Evolutionary conservation across 768 basidiomycete genomes (phyloP), one percentile per base, ranked within the genome.

Genomic region (Pleurotus citrinopileatus): DNA sequence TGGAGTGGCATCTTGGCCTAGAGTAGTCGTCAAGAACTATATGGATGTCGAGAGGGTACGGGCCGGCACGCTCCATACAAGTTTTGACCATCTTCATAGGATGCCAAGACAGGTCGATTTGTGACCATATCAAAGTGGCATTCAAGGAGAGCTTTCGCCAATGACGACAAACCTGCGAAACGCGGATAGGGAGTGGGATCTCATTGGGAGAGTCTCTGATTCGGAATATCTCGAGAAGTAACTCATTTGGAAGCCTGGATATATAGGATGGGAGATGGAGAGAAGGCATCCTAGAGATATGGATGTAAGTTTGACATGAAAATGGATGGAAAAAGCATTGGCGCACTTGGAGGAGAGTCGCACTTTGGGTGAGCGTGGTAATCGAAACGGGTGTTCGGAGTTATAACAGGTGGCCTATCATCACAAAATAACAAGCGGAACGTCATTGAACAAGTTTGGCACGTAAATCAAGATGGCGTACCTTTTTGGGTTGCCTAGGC

Each of bases 21-120:
- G 48, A 36, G 48, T 51, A 38, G 48, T 51, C 48, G 34, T 51
- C 48, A 20, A 51, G 48, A 25, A 51, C 29, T 19, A 51, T 37
- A 20, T 37, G 48, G 32, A 51, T 51, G 12, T 51, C 48, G 34
- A 51, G 48, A n/a, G 48, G 29, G 19, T 51, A 19, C 17, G 48
- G 37, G 22, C 48, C 6, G 37, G 48, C 48, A 37, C 48, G 48
- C 22, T 34, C 48, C 2, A 51, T 51, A 19, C 48, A 51, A 20
- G 48, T 51, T 23, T 36, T 37, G 32, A 51, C 27, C 48, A 51
- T 51, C 6, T 17, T 8, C 6, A 37, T 10, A n/a, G 48, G 48
- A 37, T 51, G 48, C 48, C 48, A 51, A 4, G 48, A 51, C 32
- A 51, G 4, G 22, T 51, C 48, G 29, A 51, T 51, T 37, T 51